These are phyloP conservation scores for Pseudogymnoascus sp. DNA, from an alignment of 2,329 filamentous ascomycete species.

Conservation along the genomic window DNA sequence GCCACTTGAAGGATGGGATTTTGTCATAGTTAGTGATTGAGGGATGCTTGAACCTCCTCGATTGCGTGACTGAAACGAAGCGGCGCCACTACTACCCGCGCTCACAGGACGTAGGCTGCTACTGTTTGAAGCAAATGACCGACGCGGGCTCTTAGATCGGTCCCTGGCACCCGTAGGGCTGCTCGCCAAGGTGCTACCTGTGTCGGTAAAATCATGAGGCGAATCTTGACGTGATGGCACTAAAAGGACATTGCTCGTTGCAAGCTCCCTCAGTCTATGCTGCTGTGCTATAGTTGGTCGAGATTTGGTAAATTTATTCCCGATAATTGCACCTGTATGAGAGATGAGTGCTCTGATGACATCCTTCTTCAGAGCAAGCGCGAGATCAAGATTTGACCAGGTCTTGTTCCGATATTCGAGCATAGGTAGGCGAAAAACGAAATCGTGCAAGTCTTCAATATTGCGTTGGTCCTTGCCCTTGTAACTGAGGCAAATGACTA, in stretches of 20 bases:
- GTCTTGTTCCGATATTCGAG: constrained; percentile 98
- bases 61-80: not conserved
- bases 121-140: constrained; percentile 27
- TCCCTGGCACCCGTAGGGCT: constrained; percentile 24
- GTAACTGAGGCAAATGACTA: constrained; percentile 92
- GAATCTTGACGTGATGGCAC: constrained; percentile 27
- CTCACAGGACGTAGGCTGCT: constrained; percentile 24
- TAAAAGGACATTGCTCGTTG: constrained; percentile 50
- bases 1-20: constrained; percentile 3
- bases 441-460: constrained; percentile 92
- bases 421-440: constrained; percentile 90
- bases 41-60: constrained; percentile 3
- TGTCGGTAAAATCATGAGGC: constrained; percentile 29
- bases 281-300: constrained; percentile 75
- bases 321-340: constrained; percentile 91
- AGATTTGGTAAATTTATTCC: constrained; percentile 92
- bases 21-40: not conserved
- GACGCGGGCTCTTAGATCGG: constrained; percentile 26
- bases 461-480: constrained; percentile 95
- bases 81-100: constrained; percentile 25
- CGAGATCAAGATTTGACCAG: constrained; percentile 95
- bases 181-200: constrained; percentile 24
- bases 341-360: constrained; percentile 91
- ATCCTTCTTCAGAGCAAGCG: constrained; percentile 86
- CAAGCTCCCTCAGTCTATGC: constrained; percentile 72